Evolutionary conservation across 139 green algal genomes (phyloP), one percentile per base, ranked within the genome.

Genomic region (Marvania coccoides): DNA sequence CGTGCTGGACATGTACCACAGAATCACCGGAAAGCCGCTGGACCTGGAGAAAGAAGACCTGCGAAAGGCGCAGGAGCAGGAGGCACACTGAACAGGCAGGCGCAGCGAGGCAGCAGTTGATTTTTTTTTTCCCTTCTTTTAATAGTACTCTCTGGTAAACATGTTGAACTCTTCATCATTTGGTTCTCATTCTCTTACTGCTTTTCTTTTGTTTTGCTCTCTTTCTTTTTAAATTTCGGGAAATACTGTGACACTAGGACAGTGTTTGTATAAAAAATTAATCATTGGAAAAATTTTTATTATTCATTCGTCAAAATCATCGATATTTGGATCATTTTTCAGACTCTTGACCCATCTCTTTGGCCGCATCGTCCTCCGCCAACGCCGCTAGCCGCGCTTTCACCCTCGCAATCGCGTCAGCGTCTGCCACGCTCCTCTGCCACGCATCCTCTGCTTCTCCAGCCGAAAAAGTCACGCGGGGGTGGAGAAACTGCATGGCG

Each of bases 1-100:
- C 69, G 90, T 98, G 28, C 73, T 99, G 59, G 78, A 90, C 35
- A 85, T 99, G 79, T 99, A 99, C 77, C 83, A 75, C 12, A 83
- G 91, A 39, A 97, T 99, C 71, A 98, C 93, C 3, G 89, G 89
- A 13, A 87, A 88, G 69, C 55, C 68, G 28, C 48, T 83, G 30
- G 61, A 77, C 64, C 61, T 80, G 31, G 38, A 65, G 3, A 63
- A 42, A 13, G 65, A 70, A 47, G 33, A 46, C 5, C 48, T 70
- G 9, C 26, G 12, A 14, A 70, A 70, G 63, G 23, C 7, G 33
- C 63, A 70, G 29, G 63, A 68, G 33, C 63, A 70, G 29, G 63
- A 68, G 51, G 23, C 26, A 40, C 12, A 12, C 36, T 59, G 9
- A 12, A 9, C 34, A 9, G 19, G 51, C 19, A 59, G 36, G 36